Evolutionary conservation across 2,329 filamentous ascomycete species (phyloP).

Genomic region (Ceratocystis papillata): DNA sequence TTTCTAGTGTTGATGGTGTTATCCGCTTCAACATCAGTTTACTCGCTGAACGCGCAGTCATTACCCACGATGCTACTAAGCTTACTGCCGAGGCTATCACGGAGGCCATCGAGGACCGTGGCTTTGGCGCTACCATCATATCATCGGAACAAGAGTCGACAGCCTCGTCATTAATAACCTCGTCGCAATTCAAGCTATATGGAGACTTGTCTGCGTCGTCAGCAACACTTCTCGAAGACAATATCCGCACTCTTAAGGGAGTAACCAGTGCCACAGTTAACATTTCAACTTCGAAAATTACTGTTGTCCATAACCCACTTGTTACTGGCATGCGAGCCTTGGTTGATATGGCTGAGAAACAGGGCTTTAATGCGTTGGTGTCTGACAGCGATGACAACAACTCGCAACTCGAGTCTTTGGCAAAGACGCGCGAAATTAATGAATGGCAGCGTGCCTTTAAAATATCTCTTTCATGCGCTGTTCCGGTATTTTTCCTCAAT

Average conservation of each 20-base stretch:
- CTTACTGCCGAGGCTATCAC: conserved; percentile 63
- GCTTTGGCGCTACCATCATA: conserved; percentile 76
- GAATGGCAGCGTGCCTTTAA: conserved; percentile 81
- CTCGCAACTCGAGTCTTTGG: conserved; percentile 86
- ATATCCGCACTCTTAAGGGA: conserved; percentile 55
- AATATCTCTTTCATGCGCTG: conserved; percentile 65
- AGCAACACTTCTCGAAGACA: conserved; percentile 61
- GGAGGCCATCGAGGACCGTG: conserved; percentile 77
- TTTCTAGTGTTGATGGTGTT: conserved; percentile 65
- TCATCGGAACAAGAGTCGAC: conserved; percentile 56
- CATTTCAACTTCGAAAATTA: conserved; percentile 61
- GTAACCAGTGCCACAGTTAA: conserved; percentile 64
- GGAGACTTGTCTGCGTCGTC: conserved; percentile 61
- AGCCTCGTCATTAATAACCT: conserved; percentile 45
- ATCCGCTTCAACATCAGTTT: conserved; percentile 90
- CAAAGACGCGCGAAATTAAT: conserved; percentile 91
- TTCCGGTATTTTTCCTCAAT: conserved; percentile 83
- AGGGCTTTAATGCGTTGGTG: conserved; percentile 78
- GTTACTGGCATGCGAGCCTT: conserved; percentile 68
- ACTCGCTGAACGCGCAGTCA: conserved; percentile 79
- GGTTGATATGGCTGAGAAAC: conserved; percentile 70
- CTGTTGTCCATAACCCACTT: conserved; percentile 59
- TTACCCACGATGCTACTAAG: conserved; percentile 66
- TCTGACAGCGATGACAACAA: conserved; percentile 92
- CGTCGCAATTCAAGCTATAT: conserved; percentile 72